phyloP scores from a whole-genome alignment of 2,329 filamentous ascomycete species.

The Byssoonygena ceratinophila region DNA sequence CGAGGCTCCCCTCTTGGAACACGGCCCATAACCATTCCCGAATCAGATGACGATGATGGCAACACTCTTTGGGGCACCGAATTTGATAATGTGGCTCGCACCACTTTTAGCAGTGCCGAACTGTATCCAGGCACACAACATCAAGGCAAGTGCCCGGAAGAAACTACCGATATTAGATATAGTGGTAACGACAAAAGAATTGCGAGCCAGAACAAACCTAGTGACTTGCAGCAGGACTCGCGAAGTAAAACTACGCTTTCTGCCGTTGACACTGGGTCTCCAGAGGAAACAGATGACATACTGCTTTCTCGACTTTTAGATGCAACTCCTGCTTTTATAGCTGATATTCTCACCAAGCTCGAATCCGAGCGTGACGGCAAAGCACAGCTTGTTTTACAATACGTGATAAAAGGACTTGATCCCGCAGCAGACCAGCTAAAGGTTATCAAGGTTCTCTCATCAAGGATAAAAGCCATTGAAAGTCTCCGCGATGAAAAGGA shows the following conservation, averaged over 20 bases:
- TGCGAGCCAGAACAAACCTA: background rate
- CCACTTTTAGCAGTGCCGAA: background rate
- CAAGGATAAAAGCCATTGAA: slow-evolving; percentile 32
- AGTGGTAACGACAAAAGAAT: background rate
- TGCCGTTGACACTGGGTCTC: background rate
- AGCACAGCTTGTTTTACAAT: slow-evolving; percentile 30
- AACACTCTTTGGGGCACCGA: background rate
- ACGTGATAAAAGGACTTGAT: slow-evolving; percentile 28
- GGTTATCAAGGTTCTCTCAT: slow-evolving; percentile 28
- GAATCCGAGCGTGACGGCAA: slow-evolving; percentile 26
- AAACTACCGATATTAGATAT: background rate
- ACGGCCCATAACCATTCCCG: slow-evolving; percentile 19
- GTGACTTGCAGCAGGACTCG: background rate
- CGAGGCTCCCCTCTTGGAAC: background rate
- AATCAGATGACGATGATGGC: slow-evolving; percentile 27
- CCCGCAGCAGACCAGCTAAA: slow-evolving; percentile 26
- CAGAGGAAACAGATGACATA: slow-evolving; percentile 17
- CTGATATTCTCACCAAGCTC: slow-evolving; percentile 23
- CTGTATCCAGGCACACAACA: slow-evolving; percentile 13
- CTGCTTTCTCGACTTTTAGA: slow-evolving; percentile 26
- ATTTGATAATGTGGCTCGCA: slow-evolving; percentile 16
- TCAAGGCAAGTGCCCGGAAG: background rate
- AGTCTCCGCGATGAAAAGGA: slow-evolving; percentile 24
- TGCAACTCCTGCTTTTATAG: slow-evolving; percentile 23
- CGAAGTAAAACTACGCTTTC: background rate